Base-by-base conservation (phyloP, 1,284 basidiomycete species). In the Earliella scabrosa region DNA sequence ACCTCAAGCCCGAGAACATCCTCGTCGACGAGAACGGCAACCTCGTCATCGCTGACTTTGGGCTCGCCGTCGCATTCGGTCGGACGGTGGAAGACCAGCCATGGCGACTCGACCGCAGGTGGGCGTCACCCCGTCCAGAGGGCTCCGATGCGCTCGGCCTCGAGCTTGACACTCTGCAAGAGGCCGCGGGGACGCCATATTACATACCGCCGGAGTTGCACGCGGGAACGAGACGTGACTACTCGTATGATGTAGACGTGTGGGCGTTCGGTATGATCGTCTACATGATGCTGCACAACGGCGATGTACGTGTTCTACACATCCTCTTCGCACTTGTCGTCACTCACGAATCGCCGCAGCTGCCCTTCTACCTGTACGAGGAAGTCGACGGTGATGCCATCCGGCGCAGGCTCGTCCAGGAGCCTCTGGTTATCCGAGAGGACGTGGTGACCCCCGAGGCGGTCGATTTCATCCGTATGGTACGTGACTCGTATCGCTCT, bases 191-290 rank as follows among this genome's bases (percentile, higher is more conserved):
- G 2, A 68, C 67, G 20, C 46, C 46, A 2, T 86, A 86, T 63
- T 89, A 88, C 68, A 87, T 65, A 73, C 81, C 85, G 8, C 80
- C 85, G 3, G 85, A 87, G 66, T 81, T 87, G 34, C 71, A 85
- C 26, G 34, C 20, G 38, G 26, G 35, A 21, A 18, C 43, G 18
- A 58, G 63, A 5, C 56, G 56, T 13, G 21, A 24, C 10, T 85
- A 85, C 67, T 78, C 79, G 14, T 79, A 77, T 34, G 77, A 77
- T 3, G 80, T 81, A 41, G 65, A 66, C 34, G 38, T 62, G 9
- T 66, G 63, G 60, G 54, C 81, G 16, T 69, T 84, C 18, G 84
- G 83, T n/a, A 80, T 85, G 39, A 73, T 87, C 55, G 65, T 87
- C 73, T 83, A 81, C 64, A 81, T 83, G 52, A 76, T 85, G 72